Base-by-base conservation (phyloP, 495 filamentous ascomycete species). In the Neurospora sp. region DNA sequence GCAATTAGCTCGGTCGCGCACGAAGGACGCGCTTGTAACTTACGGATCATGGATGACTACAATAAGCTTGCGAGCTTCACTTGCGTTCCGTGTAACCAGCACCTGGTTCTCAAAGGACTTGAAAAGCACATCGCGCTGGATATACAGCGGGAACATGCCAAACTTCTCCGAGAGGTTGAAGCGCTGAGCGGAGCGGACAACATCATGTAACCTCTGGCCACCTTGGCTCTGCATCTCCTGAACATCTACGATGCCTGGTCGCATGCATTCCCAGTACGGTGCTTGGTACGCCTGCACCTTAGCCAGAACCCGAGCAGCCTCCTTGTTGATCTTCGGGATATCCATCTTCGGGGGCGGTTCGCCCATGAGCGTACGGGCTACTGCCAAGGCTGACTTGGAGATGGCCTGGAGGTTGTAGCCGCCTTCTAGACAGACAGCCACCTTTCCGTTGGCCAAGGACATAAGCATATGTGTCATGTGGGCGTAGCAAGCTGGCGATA, bases 401-500 rank as follows among this genome's bases (percentile, higher is more conserved):
- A 99, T 98, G 1, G 96, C 95, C 11, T 88, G 85, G 62, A 98
- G 89, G 77, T 99, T 97, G 80, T 99, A 99, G 23, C 96, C 96
- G 70, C 96, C 96, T 86, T 97, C 96, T 16, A 99, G 84, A 78
- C 95, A 97, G 35, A 97, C 93, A 11, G 93, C 93, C 66, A 98
- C 86, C 79, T 96, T 97, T 44, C 96, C 96, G 62, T 90, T 85
- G 3, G 96, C 95, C n/a, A 99, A 88, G 14, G 91, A 91, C 94
- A 98, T 98, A 20, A 99, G 87, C 95, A 98, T 97, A 78, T 97
- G 93, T 10, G 96, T 98, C 96, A 99, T 98, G 78, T 98, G 95
- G 23, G 94, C 93, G 80, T 98, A 99, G 78, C 96, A 95, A 31
- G 90, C 82, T 0, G 96, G 96, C 0, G 94, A 91, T 6, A 98